These are phyloP conservation scores for Aspergillus saccharolyticus DNA, from an alignment of 495 filamentous ascomycete genomes.

Conservation along the genomic window DNA sequence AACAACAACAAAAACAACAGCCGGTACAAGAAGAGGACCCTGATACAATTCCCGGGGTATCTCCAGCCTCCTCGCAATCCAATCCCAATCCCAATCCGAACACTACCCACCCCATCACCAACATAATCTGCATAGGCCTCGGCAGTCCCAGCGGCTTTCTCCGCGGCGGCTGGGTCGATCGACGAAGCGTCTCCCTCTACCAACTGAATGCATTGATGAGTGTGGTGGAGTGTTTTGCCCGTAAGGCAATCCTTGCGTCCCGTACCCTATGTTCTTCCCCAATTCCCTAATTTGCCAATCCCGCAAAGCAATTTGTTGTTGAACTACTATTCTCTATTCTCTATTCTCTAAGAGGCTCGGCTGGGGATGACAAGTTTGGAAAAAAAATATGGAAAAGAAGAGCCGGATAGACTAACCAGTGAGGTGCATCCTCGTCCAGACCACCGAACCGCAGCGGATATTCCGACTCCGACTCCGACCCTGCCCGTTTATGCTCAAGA, in stretches of 20 bases:
- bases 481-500: slow-evolving; percentile 58
- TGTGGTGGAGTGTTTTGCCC: slow-evolving; percentile 37
- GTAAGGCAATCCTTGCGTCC: slow-evolving; percentile 1
- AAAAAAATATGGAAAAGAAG: too few relatives aligned
- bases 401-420: neutral
- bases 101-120: too few relatives aligned
- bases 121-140: slow-evolving; percentile 50
- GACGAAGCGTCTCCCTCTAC: slow-evolving; percentile 39
- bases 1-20: too few relatives aligned
- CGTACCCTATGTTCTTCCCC: slow-evolving; percentile 1
- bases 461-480: too few relatives aligned
- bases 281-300: too few relatives aligned
- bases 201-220: slow-evolving; percentile 59
- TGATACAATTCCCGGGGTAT: too few relatives aligned
- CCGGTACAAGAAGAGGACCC: neutral
- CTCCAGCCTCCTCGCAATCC: neutral
- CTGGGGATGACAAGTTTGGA: too few relatives aligned
- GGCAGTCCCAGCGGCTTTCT: slow-evolving; percentile 47
- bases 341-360: too few relatives aligned
- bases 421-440: too few relatives aligned
- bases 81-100: neutral
- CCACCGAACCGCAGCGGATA: neutral
- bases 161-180: slow-evolving; percentile 44
- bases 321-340: too few relatives aligned
- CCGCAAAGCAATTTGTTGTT: too few relatives aligned